Evolutionary conservation across 345 rosid species (phyloP), one percentile per base, ranked within the genome.

Genomic region (Zanthoxylum bungeanum): DNA sequence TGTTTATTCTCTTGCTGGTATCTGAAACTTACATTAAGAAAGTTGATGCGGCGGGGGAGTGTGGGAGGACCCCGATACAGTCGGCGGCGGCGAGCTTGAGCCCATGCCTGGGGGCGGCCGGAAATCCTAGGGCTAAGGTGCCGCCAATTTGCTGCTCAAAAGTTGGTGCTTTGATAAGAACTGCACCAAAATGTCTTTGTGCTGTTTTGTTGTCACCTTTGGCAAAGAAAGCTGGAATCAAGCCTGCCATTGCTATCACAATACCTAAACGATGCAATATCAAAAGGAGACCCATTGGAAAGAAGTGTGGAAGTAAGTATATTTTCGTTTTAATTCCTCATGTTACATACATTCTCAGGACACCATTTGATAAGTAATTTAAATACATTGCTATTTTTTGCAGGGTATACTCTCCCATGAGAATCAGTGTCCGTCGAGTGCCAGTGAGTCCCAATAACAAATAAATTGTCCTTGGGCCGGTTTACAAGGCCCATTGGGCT

Each of bases 181-280:
- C 92, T n/a, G 73, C 91, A 6, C 96, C 98, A 0, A 87, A 74
- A 74, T 93, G 98, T 55, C 88, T 91, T 1, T 89, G 96, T 63
- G 90, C 96, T 9, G 90, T 88, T 27, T 57, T 91, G 58, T 68
- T 93, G 69, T 93, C 98, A 11, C 97, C 97, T 33, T 49, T 87
- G 81, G 91, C 98, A 14, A 91, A 86, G 83, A 82, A 80, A 22
- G 92, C 93, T 0, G 92, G 97, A 58, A 88, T 93, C 74, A 89
- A 78, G 44, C 96, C 92, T 11, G 92, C 81, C n/a, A 72, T 84
- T 65, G 98, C 96, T 14, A 83, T 93, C 71, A 71, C 85, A 22
- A 79, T 93, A 53, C 98, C 98, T 0, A 91, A 91, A 75, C 83
- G 96, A 24, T 93, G 98, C 89, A 87, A 84, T 81, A 89, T 93